Base-by-base conservation (phyloP, 441 rosid genomes). In the Adansonia grandidieri region DNA sequence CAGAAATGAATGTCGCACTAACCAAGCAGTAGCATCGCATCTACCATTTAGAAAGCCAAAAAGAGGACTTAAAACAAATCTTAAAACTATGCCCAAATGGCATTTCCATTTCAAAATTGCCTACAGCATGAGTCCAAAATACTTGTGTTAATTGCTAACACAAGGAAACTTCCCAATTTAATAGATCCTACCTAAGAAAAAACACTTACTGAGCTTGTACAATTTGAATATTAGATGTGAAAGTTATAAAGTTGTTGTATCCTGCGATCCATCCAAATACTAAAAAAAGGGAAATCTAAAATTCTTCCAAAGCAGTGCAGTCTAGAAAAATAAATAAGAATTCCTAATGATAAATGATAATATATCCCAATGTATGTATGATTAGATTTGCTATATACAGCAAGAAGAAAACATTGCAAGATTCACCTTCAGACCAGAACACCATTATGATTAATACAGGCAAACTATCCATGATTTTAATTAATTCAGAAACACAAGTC, bases 361-460 rank as follows among this genome's bases (percentile, higher is more conserved):
- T 32, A 37, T 14, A 6, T 66, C 51, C 32, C 32, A 28, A 28
- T 28, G 32, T 28, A 42, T 66, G 72, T 67, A 47, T 68, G 57
- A 47, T 72, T 70, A 72, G 42, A 60, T 64, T 75, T 28, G 14
- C 57, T 74, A 45, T 62, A 64, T 75, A 62, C 60, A 75, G 9
- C 5, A 53, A 6, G 22, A 77, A 19, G 20, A 74, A 6, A 44
- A 44, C 17, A 22, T 56, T 58, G 60, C 60, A 70, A 24, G 74
- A 70, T 69, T 37, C 51, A 76, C 45, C 20, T 50, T 40, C 51
- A 22, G 6, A 77, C 54, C 53, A 54, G 28, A 48, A 60, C 9
- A 44, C 19, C 42, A 63, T 73, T 56, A 61, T 56, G 68, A 44
- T 80, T 58, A 40, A 71, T 62, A 78, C 37, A 22, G 0, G 76